Percentiles rank a stretch among this genome's conserved stretches.
These are phyloP conservation scores for Suhomyces sp. DNA, from an alignment of 805 yeast species.

Conservation along the genomic window DNA sequence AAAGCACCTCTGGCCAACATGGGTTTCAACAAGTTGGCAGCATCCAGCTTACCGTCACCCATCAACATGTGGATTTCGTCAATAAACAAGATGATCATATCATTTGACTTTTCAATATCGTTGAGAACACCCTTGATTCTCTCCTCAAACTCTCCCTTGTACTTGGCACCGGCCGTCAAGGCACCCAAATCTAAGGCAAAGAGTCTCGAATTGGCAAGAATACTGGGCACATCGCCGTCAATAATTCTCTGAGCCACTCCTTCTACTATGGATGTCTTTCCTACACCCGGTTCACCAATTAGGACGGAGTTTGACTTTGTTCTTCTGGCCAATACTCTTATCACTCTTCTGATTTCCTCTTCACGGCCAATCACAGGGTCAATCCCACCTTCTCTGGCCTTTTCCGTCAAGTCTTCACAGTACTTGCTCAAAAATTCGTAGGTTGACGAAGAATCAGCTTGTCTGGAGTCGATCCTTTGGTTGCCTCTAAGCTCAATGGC, in stretches of 20 bases:
- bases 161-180: conserved; percentile 96
- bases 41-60: conserved; percentile 99
- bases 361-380: conserved; percentile 99
- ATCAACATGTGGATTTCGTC: conserved; percentile 99
- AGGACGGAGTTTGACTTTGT: conserved; percentile 95
- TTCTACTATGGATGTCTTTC: conserved; percentile 96
- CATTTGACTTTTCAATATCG: conserved; percentile 86
- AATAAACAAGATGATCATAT: conserved; percentile 83
- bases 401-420: conserved; percentile 90
- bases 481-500: conserved; percentile 81
- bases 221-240: conserved; percentile 91
- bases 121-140: conserved; percentile 93
- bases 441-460: conserved; percentile 85
- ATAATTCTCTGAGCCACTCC: conserved; percentile 98
- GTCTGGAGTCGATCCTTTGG: conserved; percentile 88
- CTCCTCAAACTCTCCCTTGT: conserved; percentile 98
- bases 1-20: conserved; percentile 94
- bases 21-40: conserved; percentile 94
- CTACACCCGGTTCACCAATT: conserved; percentile 99
- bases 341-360: conserved; percentile 94
- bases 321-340: conserved; percentile 93
- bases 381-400: conserved; percentile 88
- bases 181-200: conserved; percentile 94
- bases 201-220: conserved; percentile 74
- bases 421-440: conserved; percentile 85